Base-by-base conservation (phyloP, 768 basidiomycete genomes). In the Phanerochaete sordida region DNA sequence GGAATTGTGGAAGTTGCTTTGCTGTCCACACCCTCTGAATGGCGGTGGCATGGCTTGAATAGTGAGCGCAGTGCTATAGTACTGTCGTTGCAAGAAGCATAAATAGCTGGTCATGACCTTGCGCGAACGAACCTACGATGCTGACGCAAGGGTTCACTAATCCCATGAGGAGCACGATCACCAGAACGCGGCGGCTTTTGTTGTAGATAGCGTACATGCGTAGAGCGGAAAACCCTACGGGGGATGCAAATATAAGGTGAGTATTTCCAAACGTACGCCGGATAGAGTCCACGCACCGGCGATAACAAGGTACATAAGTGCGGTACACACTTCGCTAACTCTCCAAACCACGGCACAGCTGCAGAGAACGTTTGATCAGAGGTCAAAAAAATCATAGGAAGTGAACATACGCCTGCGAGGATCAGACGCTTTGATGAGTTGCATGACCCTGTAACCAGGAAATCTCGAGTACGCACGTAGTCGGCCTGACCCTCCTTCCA, bases 141-240 rank as follows among this genome's bases (percentile, higher is more conserved):
- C 48, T 58, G 57, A 50, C 57, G 23, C 45, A 48, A 24, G 57
- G 57, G 33, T 50, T 48, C 5, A 58, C 47, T 15, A 49, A 21
- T 9, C 57, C 57, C 24, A 58, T 16, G 23, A 30, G 19, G 2
- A 58, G 57, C 8, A 58, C 47, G 16, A 48, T 24, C 5, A 21
- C 30, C 5, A 48, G 16, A 11, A 58, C 37, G 21, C 47, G 27
- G 9, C 45, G 27, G 43, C 37, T 35, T 24, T 58, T 48, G 26
- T 11, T 46, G 28, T 48, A 58, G 3, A 58, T 49, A 26, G 57
- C 57, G 26, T 58, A 58, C 57, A 58, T 58, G 11, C 57, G 57
- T 5, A 49, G 19, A 7, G 57, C 47, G 12, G 57, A 46, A 21
- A 58, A 58, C 11, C 45, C 57, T 58, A 12, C 16, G 21, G 33